A percentile compares a stretch with the other conserved stretches of the same genome.
Evolutionary conservation across 139 green algal genomes (phyloP).

Genomic region (Pleodorina starrii): DNA sequence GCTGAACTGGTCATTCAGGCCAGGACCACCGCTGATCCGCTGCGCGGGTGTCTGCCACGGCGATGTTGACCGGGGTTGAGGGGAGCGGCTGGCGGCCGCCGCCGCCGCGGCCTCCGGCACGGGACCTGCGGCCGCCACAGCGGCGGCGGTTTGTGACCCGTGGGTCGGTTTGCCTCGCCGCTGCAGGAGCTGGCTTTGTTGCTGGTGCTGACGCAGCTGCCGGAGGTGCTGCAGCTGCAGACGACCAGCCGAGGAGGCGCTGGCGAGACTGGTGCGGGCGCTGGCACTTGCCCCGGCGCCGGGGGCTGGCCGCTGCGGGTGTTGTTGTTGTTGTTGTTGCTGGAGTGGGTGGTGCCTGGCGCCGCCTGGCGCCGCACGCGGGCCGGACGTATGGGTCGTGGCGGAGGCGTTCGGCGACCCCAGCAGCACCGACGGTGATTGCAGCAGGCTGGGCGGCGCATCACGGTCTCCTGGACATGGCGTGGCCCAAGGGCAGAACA

Average conservation of each 20-base stretch:
- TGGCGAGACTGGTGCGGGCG: too few species aligned
- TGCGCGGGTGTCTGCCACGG: not conserved
- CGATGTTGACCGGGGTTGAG: not conserved
- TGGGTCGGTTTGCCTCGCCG: not conserved
- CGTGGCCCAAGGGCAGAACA: too few species aligned
- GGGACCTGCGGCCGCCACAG: not conserved
- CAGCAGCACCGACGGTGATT: slow-evolving; percentile 5
- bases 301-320: not conserved
- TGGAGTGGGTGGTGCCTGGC: not conserved
- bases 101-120: not conserved
- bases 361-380: not conserved
- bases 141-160: not conserved
- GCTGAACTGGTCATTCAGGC: too few species aligned
- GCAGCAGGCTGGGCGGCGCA: slow-evolving; percentile 7
- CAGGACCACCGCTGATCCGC: too few species aligned
- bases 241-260: too few species aligned
- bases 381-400: not conserved
- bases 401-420: slow-evolving; percentile 20
- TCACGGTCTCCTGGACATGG: too few species aligned
- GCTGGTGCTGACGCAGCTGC: not conserved
- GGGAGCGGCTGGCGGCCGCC: not conserved
- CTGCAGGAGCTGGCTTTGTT: not conserved
- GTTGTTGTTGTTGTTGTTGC: not conserved
- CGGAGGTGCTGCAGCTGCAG: slow-evolving; percentile 28
- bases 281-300: too few species aligned